Percentiles rank a stretch among this genome's conserved stretches.
These are phyloP conservation scores for Cucumis cinereus DNA, from an alignment of 306 rosid species.

Conservation along the genomic window DNA sequence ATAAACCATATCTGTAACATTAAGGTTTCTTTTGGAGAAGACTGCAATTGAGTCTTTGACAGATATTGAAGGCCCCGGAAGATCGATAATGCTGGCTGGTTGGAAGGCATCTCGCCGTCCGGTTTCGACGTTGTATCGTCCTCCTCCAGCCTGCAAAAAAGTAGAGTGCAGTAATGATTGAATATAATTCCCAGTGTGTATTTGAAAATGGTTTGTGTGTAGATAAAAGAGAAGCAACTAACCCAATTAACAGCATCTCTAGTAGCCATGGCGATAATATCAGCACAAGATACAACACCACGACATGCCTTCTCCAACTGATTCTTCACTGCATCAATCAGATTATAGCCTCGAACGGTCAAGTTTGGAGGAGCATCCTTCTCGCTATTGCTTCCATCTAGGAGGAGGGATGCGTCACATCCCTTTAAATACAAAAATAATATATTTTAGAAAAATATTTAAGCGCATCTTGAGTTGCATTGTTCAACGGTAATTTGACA, in stretches of 20 bases:
- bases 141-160: constrained; percentile 9
- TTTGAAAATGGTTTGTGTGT: background rate
- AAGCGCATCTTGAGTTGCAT: no score
- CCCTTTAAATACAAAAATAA: constrained; percentile 8
- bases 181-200: background rate
- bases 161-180: no score
- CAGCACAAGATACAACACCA: background rate
- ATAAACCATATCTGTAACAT: constrained; percentile 23
- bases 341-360: constrained; percentile 20
- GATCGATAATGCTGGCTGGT: constrained; percentile 18
- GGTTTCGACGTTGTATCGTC: constrained; percentile 12
- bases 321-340: constrained; percentile 20
- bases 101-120: constrained; percentile 26
- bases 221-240: background rate
- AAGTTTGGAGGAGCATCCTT: constrained; percentile 20
- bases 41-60: constrained; percentile 19
- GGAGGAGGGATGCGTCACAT: constrained; percentile 34
- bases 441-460: no score
- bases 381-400: constrained; percentile 25
- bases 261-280: constrained; percentile 14
- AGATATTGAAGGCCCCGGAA: constrained; percentile 21
- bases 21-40: constrained; percentile 10
- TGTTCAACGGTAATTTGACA: no score
- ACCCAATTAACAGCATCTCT: constrained; percentile 24
- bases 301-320: constrained; percentile 10